These are phyloP conservation scores for Ascochyta koolunga DNA, from an alignment of 2,329 filamentous ascomycete species.

Conservation along the genomic window DNA sequence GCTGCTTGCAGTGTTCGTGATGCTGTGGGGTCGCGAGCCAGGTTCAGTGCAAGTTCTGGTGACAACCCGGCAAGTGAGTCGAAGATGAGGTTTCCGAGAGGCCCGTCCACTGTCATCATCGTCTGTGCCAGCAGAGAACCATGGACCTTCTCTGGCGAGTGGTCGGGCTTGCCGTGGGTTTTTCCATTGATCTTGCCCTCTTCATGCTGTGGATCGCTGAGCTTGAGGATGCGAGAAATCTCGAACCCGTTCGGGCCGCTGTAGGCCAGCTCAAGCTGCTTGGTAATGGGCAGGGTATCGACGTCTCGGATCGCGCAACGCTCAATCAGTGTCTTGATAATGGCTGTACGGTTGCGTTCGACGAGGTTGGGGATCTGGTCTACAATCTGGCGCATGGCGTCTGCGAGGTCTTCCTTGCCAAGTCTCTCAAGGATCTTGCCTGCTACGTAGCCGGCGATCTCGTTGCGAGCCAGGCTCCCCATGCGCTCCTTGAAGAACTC, in stretches of 20 bases:
- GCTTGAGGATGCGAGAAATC: constrained; percentile 65
- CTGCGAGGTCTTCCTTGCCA: constrained; percentile 81
- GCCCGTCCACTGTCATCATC: constrained; percentile 76
- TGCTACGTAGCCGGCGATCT: constrained; percentile 86
- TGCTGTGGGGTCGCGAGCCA: constrained; percentile 66
- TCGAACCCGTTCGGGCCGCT: constrained; percentile 57
- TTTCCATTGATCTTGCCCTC: constrained; percentile 32
- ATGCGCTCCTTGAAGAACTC: constrained; percentile 82
- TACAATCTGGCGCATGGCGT: constrained; percentile 72
- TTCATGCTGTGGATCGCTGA: constrained; percentile 57
- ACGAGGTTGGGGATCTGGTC: constrained; percentile 77
- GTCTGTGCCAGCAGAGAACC: constrained; percentile 80
- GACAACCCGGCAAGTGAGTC: constrained; percentile 59
- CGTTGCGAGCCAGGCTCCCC: constrained; percentile 81
- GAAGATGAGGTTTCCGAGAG: constrained; percentile 73
- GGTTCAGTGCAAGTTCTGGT: constrained; percentile 59
- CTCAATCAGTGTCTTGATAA: constrained; percentile 83
- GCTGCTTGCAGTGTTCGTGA: constrained; percentile 71
- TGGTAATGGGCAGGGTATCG: constrained; percentile 62
- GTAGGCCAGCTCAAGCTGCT: constrained; percentile 64
- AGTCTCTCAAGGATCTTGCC: constrained; percentile 82
- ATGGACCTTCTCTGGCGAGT: constrained; percentile 68
- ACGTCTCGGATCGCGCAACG: constrained; percentile 73
- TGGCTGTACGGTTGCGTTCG: constrained; percentile 74
- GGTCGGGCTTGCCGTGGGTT: constrained; percentile 35